phyloP scores from a whole-genome alignment of 2,329 filamentous ascomycete species.

The Chaetomium sp. region DNA sequence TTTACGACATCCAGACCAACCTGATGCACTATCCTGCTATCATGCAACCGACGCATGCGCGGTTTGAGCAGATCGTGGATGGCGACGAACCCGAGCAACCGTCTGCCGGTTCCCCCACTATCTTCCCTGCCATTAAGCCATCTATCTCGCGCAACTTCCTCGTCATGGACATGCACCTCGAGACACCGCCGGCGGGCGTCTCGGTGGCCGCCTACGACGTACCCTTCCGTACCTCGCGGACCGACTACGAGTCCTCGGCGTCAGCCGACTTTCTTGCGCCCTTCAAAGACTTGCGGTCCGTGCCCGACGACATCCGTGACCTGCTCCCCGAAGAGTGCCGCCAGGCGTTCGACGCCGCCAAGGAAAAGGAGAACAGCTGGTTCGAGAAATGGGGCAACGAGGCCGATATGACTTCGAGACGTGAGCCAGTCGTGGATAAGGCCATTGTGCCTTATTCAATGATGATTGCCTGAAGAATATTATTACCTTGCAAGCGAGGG shows the following conservation, averaged over 20 bases:
- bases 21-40: slow-evolving; percentile 80
- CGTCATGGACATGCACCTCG: slow-evolving; percentile 57
- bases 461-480: slow-evolving; percentile 29
- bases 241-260: slow-evolving; percentile 40
- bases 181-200: slow-evolving; percentile 53
- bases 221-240: slow-evolving; percentile 43
- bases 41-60: slow-evolving; percentile 87
- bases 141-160: slow-evolving; percentile 59
- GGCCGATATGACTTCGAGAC: slow-evolving; percentile 54
- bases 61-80: slow-evolving; percentile 71
- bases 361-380: slow-evolving; percentile 69
- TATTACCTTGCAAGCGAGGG: not conserved
- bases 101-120: slow-evolving; percentile 34
- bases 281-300: slow-evolving; percentile 63
- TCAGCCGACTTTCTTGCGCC: slow-evolving; percentile 51
- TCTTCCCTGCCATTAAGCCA: slow-evolving; percentile 53
- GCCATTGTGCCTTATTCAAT: slow-evolving; percentile 62
- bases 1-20: slow-evolving; percentile 96
- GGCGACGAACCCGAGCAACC: slow-evolving; percentile 33
- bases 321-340: slow-evolving; percentile 72
- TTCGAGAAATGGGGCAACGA: slow-evolving; percentile 75
- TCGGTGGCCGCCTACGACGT: slow-evolving; percentile 49
- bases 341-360: slow-evolving; percentile 69
- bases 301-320: slow-evolving; percentile 66
- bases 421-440: slow-evolving; percentile 62